phyloP scores from a whole-genome alignment of 129 eudicot species.

The Tagetes patula region DNA sequence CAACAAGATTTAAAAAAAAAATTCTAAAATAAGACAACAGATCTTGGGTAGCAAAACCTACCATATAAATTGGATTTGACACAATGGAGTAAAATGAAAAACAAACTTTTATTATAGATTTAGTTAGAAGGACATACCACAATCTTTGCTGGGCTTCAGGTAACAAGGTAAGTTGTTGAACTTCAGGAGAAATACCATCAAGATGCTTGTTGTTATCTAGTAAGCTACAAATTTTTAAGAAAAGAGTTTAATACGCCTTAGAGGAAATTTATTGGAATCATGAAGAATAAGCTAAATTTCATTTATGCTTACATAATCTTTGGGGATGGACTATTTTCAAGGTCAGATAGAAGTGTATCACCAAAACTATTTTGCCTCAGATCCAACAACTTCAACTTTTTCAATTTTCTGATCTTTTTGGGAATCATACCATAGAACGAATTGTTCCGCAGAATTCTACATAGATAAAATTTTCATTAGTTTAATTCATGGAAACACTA shows the following conservation, averaged over 20 bases:
- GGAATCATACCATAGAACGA: conserved; percentile 73
- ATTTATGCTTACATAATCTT: conserved; percentile 55
- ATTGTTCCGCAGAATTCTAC: conserved; percentile 75
- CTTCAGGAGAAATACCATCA: conserved; percentile 39
- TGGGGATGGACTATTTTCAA: conserved; percentile 36
- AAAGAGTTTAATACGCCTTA: conserved; percentile 1
- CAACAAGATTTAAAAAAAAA: not conserved
- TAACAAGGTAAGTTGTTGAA: conserved; percentile 36
- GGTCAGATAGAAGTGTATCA: conserved; percentile 47
- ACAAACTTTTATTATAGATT: not conserved
- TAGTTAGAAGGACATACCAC: conserved; percentile 32
- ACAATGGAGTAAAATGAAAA: not conserved
- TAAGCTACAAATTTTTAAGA: conserved; percentile 44
- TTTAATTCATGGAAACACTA: conserved; percentile 14
- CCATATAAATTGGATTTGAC: not conserved
- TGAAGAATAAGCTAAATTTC: not conserved
- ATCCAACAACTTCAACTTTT: conserved; percentile 62
- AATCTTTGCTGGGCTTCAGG: conserved; percentile 42
- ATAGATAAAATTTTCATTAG: conserved; percentile 3
- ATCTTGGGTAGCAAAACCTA: not conserved
- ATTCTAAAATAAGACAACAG: not conserved
- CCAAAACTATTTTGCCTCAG: conserved; percentile 63
- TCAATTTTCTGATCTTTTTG: conserved; percentile 48
- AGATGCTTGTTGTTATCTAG: conserved; percentile 59
- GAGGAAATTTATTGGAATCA: conserved; percentile 8